Percentiles rank a stretch among this genome's conserved stretches.
These are phyloP conservation scores for Phytophthora melonis DNA, from an alignment of 352 stramenopile genomes.

Conservation along the genomic window DNA sequence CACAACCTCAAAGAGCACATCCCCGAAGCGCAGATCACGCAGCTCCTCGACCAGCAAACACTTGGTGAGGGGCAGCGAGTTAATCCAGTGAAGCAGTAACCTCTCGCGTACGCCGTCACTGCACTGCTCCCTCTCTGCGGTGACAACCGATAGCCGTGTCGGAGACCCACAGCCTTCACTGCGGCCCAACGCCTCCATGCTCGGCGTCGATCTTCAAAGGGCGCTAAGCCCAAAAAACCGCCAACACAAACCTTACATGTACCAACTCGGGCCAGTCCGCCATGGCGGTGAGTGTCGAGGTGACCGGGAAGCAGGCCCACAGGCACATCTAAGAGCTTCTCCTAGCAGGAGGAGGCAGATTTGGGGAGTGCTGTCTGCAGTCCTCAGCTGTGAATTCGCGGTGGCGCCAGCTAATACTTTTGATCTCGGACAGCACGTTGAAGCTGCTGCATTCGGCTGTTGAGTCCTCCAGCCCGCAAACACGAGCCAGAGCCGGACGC, in stretches of 20 bases:
- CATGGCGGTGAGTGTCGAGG: not conserved
- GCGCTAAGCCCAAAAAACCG: slow-evolving; percentile 22
- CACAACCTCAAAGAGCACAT: slow-evolving; percentile 64
- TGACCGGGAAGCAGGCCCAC: slow-evolving; percentile 22
- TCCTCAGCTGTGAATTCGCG: not conserved
- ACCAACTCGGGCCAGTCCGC: not conserved
- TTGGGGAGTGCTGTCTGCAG: not conserved
- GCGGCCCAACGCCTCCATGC: not conserved
- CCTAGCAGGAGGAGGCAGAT: slow-evolving; percentile 1
- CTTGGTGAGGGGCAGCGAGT: slow-evolving; percentile 67
- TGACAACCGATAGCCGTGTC: slow-evolving; percentile 8
- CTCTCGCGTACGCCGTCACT: slow-evolving; percentile 28
- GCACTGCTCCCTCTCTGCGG: not conserved
- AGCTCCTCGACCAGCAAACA: slow-evolving; percentile 72
- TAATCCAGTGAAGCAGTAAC: slow-evolving; percentile 78
- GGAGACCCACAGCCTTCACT: not conserved
- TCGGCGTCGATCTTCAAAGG: slow-evolving; percentile 30
- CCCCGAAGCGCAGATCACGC: slow-evolving; percentile 62
- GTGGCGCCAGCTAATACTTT: slow-evolving; percentile 4
- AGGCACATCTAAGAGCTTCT: slow-evolving; percentile 25
- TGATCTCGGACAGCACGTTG: slow-evolving; percentile 14
- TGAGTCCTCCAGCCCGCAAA: slow-evolving; percentile 18
- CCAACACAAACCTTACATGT: not conserved
- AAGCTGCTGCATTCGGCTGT: slow-evolving; percentile 23
- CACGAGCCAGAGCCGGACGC: slow-evolving; percentile 12